phyloP scores from a whole-genome alignment of 2,329 filamentous ascomycete species.

The Aspergillus sp. region DNA sequence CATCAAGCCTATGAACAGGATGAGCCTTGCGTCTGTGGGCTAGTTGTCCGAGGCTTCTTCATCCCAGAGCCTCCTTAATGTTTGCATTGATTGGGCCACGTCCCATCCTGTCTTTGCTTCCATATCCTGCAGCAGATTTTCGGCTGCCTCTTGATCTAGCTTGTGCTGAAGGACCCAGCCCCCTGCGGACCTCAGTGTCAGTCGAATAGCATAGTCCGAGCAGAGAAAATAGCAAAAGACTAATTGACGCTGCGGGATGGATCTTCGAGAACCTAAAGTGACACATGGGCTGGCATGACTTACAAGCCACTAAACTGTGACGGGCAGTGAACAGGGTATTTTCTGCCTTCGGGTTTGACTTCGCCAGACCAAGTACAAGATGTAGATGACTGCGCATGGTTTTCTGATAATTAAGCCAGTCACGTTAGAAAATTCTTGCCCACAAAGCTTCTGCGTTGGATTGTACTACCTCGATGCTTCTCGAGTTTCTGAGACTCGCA shows the following conservation, averaged over 20 bases:
- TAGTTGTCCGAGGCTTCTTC: constrained; percentile 13
- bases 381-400: constrained; percentile 21
- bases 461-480: constrained; percentile 19
- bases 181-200: constrained; percentile 13
- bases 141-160: constrained; percentile 25
- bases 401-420: constrained; percentile 14
- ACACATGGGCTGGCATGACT: constrained; percentile 2
- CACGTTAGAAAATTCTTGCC: background rate
- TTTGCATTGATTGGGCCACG: constrained; percentile 20
- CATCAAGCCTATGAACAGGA: background rate
- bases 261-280: background rate
- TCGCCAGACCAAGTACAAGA: constrained; percentile 23
- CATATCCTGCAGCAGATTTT: constrained; percentile 20
- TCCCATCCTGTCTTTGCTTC: constrained; percentile 27
- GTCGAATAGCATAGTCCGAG: background rate
- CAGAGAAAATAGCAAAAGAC: background rate
- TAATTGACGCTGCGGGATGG: background rate
- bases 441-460: background rate
- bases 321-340: constrained; percentile 28
- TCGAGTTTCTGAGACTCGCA: constrained; percentile 20
- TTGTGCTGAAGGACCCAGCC: constrained; percentile 25
- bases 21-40: background rate
- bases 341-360: constrained; percentile 25
- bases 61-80: constrained; percentile 23
- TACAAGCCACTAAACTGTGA: constrained; percentile 26